phyloP scores from a whole-genome alignment of 2,329 filamentous ascomycete genomes.

The Teratosphaeria zuluensis region DNA sequence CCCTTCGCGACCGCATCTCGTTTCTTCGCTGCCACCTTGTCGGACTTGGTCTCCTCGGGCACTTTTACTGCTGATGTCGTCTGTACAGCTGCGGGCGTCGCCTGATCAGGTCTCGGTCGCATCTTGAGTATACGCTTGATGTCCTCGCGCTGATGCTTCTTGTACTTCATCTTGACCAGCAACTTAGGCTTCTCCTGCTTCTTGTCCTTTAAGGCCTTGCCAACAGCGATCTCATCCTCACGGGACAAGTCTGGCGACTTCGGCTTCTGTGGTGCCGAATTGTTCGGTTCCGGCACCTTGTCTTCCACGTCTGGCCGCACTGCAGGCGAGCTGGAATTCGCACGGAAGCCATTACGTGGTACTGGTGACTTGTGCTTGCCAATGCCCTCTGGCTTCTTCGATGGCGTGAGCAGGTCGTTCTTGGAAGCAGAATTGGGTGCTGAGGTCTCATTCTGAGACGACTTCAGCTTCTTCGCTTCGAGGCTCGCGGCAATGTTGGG shows the following conservation, averaged over 20 bases:
- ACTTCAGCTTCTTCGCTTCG: slow-evolving; percentile 25
- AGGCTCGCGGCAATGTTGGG: slow-evolving; percentile 46
- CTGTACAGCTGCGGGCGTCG: slow-evolving; percentile 3
- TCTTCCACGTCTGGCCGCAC: slow-evolving; percentile 15
- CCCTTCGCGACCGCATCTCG: slow-evolving; percentile 14
- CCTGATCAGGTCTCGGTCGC: slow-evolving; percentile 13
- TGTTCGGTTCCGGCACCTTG: slow-evolving; percentile 1
- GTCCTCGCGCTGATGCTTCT: slow-evolving; percentile 14
- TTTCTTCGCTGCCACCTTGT: slow-evolving; percentile 4
- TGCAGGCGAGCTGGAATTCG: slow-evolving; percentile 18
- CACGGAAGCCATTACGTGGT: slow-evolving; percentile 20
- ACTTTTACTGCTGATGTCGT: not conserved
- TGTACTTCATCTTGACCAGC: slow-evolving; percentile 22
- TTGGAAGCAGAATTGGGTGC: slow-evolving; percentile 10
- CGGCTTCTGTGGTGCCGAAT: not conserved
- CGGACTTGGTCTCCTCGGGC: slow-evolving; percentile 7
- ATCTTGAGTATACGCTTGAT: slow-evolving; percentile 22
- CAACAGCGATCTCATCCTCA: slow-evolving; percentile 13
- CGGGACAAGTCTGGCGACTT: slow-evolving; percentile 10
- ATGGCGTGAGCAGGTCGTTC: slow-evolving; percentile 14
- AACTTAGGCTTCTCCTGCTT: slow-evolving; percentile 7
- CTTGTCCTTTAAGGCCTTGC: slow-evolving; percentile 7
- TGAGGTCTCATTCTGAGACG: slow-evolving; percentile 9
- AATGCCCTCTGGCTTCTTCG: slow-evolving; percentile 7
- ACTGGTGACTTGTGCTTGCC: slow-evolving; percentile 19